Percentiles rank a stretch among this genome's conserved stretches.
Conservation (phyloP, 441 rosid genomes). For the Pelargonium fulgidum region DNA sequence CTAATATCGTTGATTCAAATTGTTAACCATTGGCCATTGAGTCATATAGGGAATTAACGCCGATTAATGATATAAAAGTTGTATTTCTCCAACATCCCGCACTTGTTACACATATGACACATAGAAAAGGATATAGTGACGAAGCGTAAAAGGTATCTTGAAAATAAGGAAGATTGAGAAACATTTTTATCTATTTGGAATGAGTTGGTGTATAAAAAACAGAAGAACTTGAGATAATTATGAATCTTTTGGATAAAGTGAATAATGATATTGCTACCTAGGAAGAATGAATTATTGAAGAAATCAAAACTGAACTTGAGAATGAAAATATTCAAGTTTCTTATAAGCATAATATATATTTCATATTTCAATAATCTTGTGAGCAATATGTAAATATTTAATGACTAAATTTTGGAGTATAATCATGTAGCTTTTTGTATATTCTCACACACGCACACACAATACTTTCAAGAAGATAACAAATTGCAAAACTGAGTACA, state of each 20-base stretch:
- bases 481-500: too few relatives aligned
- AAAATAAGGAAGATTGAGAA: background rate
- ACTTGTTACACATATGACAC: conserved; percentile 15
- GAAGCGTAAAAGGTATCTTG: background rate
- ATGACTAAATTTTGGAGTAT: background rate
- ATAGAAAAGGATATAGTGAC: conserved; percentile 13
- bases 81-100: too few relatives aligned
- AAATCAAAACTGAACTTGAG: background rate
- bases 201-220: background rate
- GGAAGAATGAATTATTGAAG: conserved; percentile 9
- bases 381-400: conserved; percentile 10
- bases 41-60: conserved; percentile 14
- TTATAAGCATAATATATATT: background rate
- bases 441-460: too few relatives aligned
- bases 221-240: background rate
- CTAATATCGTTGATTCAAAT: background rate
- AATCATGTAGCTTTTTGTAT: too few relatives aligned
- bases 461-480: too few relatives aligned
- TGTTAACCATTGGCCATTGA: conserved; percentile 11
- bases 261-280: too few relatives aligned
- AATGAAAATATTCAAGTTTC: background rate
- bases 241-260: background rate
- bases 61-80: conserved; percentile 10
- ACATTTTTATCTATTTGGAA: conserved; percentile 9
- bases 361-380: background rate